phyloP scores from a whole-genome alignment of 164 flowering plant genomes.

The Macadamia tetraphylla region DNA sequence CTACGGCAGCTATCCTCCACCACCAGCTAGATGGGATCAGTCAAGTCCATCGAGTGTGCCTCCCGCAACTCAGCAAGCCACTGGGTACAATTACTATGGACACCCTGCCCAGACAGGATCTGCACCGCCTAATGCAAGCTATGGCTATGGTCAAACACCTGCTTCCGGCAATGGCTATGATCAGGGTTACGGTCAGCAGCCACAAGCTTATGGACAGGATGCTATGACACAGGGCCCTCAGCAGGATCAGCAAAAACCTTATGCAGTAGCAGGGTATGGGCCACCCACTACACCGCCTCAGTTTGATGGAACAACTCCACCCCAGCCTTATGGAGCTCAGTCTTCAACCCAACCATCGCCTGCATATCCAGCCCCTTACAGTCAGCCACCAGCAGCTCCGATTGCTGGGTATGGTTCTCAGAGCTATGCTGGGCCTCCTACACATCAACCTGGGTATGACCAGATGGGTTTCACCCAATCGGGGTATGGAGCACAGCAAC shows the following conservation, averaged over 20 bases:
- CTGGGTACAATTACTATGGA: slow-evolving; percentile 33
- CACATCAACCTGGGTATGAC: slow-evolving; percentile 19
- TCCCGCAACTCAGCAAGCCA: slow-evolving; percentile 21
- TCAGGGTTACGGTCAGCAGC: slow-evolving; percentile 33
- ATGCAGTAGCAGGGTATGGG: slow-evolving; percentile 24
- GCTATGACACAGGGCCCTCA: slow-evolving; percentile 17
- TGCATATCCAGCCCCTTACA: slow-evolving; percentile 22
- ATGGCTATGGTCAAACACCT: slow-evolving; percentile 27
- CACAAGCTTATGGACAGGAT: slow-evolving; percentile 28
- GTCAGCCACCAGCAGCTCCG: slow-evolving; percentile 17
- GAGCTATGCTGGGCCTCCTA: slow-evolving; percentile 9
- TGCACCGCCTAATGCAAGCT: slow-evolving; percentile 19
- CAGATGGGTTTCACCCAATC: slow-evolving; percentile 12
- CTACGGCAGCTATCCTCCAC: slow-evolving; percentile 27
- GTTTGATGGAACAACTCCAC: slow-evolving; percentile 13
- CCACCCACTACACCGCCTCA: slow-evolving; percentile 19
- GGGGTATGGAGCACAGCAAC: slow-evolving; percentile 13
- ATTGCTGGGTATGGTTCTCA: slow-evolving; percentile 15
- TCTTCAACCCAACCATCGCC: slow-evolving; percentile 12
- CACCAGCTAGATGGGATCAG: slow-evolving; percentile 35
- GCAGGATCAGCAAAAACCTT: slow-evolving; percentile 24
- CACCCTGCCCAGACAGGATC: slow-evolving; percentile 28
- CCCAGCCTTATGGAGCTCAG: slow-evolving; percentile 18
- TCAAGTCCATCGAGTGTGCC: slow-evolving; percentile 19
- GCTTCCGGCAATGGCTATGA: slow-evolving; percentile 21